Base-by-base conservation (phyloP, 257 asterid species). In the Verbascum thapsus region DNA sequence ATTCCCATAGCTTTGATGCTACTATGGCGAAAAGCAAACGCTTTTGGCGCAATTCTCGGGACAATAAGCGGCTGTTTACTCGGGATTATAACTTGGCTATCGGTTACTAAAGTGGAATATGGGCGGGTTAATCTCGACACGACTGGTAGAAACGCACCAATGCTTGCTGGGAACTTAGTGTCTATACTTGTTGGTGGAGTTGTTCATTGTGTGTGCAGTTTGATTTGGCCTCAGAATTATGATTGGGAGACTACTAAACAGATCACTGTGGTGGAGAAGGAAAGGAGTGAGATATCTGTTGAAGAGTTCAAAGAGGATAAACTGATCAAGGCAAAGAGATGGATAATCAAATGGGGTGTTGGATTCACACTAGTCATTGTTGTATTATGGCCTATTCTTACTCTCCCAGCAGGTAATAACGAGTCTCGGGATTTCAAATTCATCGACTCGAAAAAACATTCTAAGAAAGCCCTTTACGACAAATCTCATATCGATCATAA, bases 1-100 rank as follows among this genome's bases (percentile, higher is more conserved):
- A 4, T 86, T 32, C 98, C 98, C 66, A 86, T 91, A 71, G 98
- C 96, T 10, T 84, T 91, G 76, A 79, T 91, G 98, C 94, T 91
- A 43, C 76, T 91, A 8, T 91, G 95, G 98, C 65, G 72, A 49
- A 88, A 88, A 66, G 98, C 98, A 40, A 91, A 86, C 10, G 83
- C 94, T 40, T 39, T 45, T 1, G 98, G 96, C 12, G 96, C 98
- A 47, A 79, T 91, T 40, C 81, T 81, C 11, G 98, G 98, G 12
- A 62, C 95, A 0, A 59, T 76, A 9, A 52, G 56, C 6, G 98
- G 98, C n/a, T 91, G 96, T 63, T 8, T 79, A 32, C 81, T 88
- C 10, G 96, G 98, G n/a, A 75, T 84, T 61, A 73, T 74, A 53
- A 88, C 98, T 9, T 91, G 98, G 98, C 70, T 91, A 50, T 66